Conservation (phyloP, 1,139 yeast species). For the Candida sp. region DNA sequence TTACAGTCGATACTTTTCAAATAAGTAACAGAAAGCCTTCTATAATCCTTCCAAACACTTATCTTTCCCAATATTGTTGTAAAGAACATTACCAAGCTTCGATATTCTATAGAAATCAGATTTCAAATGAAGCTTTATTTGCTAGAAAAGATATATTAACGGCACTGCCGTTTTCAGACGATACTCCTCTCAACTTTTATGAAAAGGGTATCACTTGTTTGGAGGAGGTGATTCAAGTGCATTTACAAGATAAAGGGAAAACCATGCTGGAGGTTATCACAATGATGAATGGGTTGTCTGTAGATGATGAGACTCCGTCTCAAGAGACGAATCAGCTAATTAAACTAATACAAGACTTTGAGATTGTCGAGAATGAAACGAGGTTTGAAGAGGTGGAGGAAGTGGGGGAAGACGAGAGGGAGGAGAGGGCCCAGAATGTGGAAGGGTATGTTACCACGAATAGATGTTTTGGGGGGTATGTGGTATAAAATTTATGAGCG, state of each 20-base stretch:
- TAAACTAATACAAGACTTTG: slow-evolving; percentile 42
- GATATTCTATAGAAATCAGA: slow-evolving; percentile 70
- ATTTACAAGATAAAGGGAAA: slow-evolving; percentile 47
- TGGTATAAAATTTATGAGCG: no score
- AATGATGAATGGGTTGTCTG: slow-evolving; percentile 47
- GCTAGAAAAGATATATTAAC: slow-evolving; percentile 58
- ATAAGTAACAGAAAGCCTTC: slow-evolving; percentile 46
- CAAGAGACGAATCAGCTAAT: slow-evolving; percentile 35
- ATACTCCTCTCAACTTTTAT: slow-evolving; percentile 42
- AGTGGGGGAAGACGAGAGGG: slow-evolving; percentile 20
- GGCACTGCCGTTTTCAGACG: slow-evolving; percentile 35
- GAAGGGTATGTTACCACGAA: slow-evolving; percentile 38
- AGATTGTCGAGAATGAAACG: slow-evolving; percentile 44
- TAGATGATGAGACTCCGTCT: slow-evolving; percentile 27
- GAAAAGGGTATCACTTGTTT: slow-evolving; percentile 62
- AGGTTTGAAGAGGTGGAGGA: slow-evolving; percentile 21
- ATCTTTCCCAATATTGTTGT: slow-evolving; percentile 70
- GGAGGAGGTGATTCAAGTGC: slow-evolving; percentile 66
- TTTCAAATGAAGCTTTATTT: slow-evolving; percentile 71
- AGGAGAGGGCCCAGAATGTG: slow-evolving; percentile 16
- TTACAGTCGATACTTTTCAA: slow-evolving; percentile 31
- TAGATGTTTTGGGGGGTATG: slow-evolving; percentile 37
- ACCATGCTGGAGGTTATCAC: slow-evolving; percentile 50
- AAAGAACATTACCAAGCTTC: slow-evolving; percentile 83
- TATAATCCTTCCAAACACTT: slow-evolving; percentile 67